Conservation (phyloP, 169 alveolate genomes). For the Amoebophrya sp. region DNA sequence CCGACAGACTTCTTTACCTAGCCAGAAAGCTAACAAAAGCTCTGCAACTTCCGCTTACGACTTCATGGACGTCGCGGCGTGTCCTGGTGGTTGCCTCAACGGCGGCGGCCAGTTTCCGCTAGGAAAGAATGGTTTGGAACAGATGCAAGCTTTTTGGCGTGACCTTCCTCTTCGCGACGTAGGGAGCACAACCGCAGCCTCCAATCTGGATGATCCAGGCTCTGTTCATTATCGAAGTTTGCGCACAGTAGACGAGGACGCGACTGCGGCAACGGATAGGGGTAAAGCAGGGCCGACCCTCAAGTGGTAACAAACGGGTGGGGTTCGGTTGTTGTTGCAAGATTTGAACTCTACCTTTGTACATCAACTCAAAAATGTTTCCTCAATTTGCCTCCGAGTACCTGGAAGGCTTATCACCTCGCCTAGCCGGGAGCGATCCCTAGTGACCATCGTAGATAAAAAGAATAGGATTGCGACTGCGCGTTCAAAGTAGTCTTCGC, state of each 20-base stretch:
- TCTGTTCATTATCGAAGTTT: not conserved
- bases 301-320: not conserved
- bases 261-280: not conserved
- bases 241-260: not conserved
- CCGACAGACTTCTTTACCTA: too few species aligned
- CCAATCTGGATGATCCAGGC: not conserved
- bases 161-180: not conserved
- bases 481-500: too few species aligned
- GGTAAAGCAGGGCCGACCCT: not conserved
- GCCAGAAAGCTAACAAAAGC: not conserved
- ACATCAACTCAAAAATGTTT: too few species aligned
- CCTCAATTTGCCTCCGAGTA: too few species aligned
- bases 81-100: not conserved
- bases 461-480: too few species aligned
- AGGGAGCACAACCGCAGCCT: not conserved
- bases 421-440: too few species aligned
- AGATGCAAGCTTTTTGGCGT: not conserved
- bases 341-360: too few species aligned
- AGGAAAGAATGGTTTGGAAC: not conserved
- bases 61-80: not conserved
- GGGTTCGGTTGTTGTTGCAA: not conserved
- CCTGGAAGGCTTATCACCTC: too few species aligned
- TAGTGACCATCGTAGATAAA: too few species aligned
- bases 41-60: too few species aligned
- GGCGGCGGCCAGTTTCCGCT: not conserved